Conservation (phyloP, 2,329 filamentous ascomycete genomes). For the Alternaria conjuncta region DNA sequence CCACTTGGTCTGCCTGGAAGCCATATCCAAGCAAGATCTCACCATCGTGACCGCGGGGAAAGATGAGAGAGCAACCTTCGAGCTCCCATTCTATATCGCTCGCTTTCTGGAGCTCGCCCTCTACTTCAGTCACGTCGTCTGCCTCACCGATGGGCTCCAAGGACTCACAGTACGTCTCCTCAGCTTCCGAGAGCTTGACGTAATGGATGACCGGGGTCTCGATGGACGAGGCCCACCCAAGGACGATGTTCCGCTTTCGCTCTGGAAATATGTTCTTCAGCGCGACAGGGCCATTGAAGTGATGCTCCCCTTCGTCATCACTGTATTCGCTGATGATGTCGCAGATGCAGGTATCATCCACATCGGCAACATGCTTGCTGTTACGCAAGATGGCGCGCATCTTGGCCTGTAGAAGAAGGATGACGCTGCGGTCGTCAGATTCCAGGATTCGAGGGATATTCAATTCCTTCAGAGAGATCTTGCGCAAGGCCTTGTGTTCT, state of each 20-base stretch:
- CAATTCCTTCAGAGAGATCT: neutral
- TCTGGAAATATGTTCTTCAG: neutral
- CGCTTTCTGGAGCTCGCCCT: neutral
- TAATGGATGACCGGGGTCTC: neutral
- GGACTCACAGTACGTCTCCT: neutral
- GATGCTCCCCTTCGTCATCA: neutral
- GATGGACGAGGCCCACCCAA: neutral
- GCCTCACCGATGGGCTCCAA: neutral
- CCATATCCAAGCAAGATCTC: neutral
- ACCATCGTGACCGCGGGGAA: neutral
- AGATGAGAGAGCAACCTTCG: neutral
- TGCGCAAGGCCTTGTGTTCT: neutral
- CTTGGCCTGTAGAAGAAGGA: neutral
- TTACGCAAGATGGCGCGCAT: neutral
- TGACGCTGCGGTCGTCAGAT: neutral
- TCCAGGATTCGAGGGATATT: neutral
- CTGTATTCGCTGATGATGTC: constrained; percentile 1
- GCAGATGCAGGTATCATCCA: neutral
- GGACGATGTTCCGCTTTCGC: neutral
- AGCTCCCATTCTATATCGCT: neutral
- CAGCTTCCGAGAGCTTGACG: accelerated
- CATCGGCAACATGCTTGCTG: neutral
- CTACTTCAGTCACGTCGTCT: neutral
- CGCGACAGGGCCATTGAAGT: neutral
- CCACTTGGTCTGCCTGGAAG: neutral